phyloP scores from a whole-genome alignment of 192 early-diverging fungal species.

The Mortierella antarctica region DNA sequence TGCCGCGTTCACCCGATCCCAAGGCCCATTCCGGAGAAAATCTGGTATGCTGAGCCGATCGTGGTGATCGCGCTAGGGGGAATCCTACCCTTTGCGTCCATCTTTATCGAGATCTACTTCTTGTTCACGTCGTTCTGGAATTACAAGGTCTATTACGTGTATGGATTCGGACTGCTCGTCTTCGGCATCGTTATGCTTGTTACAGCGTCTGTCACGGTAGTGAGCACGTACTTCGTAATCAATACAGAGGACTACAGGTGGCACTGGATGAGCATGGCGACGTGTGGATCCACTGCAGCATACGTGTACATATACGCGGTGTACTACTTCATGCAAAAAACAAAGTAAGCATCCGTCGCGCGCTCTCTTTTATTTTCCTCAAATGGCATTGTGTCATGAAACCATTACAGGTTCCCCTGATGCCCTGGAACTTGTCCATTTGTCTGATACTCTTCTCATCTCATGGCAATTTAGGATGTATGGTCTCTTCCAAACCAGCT shows the following conservation, averaged over 20 bases:
- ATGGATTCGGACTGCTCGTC: constrained; percentile 81
- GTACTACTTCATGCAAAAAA: constrained; percentile 77
- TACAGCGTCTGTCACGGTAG: constrained; percentile 76
- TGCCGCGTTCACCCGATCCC: constrained; percentile 86
- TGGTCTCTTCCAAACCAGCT: constrained; percentile 80
- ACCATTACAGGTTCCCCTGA: constrained; percentile 5
- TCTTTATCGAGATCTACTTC: constrained; percentile 91
- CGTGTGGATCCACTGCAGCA: constrained; percentile 76
- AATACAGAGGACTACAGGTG: constrained; percentile 87
- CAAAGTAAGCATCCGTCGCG: constrained; percentile 63
- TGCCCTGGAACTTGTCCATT: not conserved
- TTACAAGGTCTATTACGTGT: constrained; percentile 83
- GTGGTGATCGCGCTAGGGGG: constrained; percentile 70
- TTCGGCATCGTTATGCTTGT: constrained; percentile 77
- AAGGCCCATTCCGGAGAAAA: constrained; percentile 77
- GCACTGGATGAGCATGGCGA: constrained; percentile 83
- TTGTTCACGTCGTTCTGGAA: constrained; percentile 84
- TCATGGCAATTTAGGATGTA: constrained; percentile 69
- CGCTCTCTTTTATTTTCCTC: not conserved
- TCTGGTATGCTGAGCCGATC: constrained; percentile 76
- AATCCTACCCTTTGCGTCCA: constrained; percentile 79
- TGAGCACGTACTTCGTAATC: constrained; percentile 80
- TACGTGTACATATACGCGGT: constrained; percentile 85
- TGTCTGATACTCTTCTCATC: constrained; percentile 10
- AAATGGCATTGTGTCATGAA: not conserved